Evolutionary conservation across 768 basidiomycete genomes (phyloP), one percentile per base, ranked within the genome.

Genomic region (Cyathus striatus): DNA sequence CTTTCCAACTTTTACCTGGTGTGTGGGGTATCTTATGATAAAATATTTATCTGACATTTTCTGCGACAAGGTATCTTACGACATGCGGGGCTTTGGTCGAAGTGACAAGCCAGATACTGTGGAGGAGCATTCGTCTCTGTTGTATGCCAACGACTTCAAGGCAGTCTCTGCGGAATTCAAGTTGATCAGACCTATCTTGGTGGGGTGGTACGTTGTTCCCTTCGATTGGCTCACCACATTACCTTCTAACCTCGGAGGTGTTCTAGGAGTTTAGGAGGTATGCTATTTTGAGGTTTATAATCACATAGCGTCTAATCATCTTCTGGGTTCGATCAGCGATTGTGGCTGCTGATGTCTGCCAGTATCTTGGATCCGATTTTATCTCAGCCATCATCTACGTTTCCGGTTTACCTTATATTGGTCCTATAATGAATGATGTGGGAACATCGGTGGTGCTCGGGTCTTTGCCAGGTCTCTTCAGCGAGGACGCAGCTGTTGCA

Each of bases 61-160:
- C 2, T n/a, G 13, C 23, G 9, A 30, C 21, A 23, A 66, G 62
- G 60, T 66, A 20, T 56, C 62, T 2, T 67, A 63, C 47, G 65
- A 67, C 38, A 55, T 55, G 34, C 52, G 65, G 13, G 64, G 63
- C 4, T 57, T 64, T 50, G 65, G 65, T 6, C 55, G 55, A 40
- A 63, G 61, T 44, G 64, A 60, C 22, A 63, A 63, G 40, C 63
- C 63, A 10, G 39, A 46, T 18, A 55, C 46, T 5, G 27, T 48
- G 7, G 57, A 53, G 27, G 59, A 53, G 3, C 58, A 63, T 48
- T 50, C 49, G 17, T 61, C 58, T 24, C 51, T 46, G 40, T 43
- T 55, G 20, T 60, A 58, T 40, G 65, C 61, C 18, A 58, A 59
- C n/a, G 63, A 66, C 52, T 60, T 66, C 45, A 49, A 49, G 18